Percentiles rank a stretch among this genome's conserved stretches.
phyloP scores from a whole-genome alignment of 2,329 filamentous ascomycete genomes.

The Incumbomyces delicatus region DNA sequence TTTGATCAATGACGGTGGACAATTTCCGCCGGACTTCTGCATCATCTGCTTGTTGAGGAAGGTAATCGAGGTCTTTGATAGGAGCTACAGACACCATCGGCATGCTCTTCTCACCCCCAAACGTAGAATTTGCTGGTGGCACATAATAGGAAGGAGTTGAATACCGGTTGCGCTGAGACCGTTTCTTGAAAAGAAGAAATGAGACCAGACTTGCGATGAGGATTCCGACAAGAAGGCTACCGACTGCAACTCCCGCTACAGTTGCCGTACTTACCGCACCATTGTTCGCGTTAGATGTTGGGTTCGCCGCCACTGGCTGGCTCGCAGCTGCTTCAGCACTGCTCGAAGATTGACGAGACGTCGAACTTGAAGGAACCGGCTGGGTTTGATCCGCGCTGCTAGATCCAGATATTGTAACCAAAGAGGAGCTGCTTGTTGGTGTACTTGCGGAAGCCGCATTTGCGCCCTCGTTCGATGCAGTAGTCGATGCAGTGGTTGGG shows the following conservation, averaged over 20 bases:
- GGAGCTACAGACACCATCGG: not conserved
- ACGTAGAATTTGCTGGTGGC: not conserved
- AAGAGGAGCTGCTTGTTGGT: not conserved
- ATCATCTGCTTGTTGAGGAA: constrained; percentile 26
- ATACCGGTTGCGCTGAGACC: not conserved
- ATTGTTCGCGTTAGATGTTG: not conserved
- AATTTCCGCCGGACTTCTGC: constrained; percentile 20
- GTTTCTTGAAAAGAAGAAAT: constrained; percentile 19
- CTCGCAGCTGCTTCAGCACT: constrained; percentile 1
- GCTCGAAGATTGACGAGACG: not conserved
- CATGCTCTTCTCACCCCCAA: constrained; percentile 1
- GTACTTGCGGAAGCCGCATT: not conserved
- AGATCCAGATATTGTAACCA: not conserved
- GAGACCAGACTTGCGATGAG: constrained; percentile 18
- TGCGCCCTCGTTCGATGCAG: not conserved
- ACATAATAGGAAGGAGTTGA: not conserved
- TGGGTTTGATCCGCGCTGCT: not conserved
- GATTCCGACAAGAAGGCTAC: constrained; percentile 18
- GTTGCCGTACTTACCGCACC: constrained; percentile 9
- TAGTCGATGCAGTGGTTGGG: no score
- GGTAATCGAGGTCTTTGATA: constrained; percentile 7
- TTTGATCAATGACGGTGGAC: constrained; percentile 26
- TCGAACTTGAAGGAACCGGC: not conserved
- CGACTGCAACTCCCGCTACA: constrained; percentile 23
- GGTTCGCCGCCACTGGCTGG: not conserved